A percentile compares a stretch with the other conserved stretches of the same genome.
Conservation (phyloP, 2,329 filamentous ascomycete species). For the Xylariaceae sp. region DNA sequence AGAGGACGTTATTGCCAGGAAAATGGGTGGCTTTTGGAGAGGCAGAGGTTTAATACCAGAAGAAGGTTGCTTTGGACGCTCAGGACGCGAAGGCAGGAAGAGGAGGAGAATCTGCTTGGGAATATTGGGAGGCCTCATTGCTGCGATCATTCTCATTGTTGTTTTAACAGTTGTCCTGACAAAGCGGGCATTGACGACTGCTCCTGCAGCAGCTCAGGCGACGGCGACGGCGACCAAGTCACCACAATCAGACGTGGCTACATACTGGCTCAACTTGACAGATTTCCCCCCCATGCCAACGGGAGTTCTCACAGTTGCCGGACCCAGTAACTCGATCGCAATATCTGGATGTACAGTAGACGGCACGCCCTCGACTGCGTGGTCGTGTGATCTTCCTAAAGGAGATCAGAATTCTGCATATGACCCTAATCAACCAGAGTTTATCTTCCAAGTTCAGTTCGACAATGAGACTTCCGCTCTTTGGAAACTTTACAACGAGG, state of each 20-base stretch:
- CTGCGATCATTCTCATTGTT: conserved; percentile 54
- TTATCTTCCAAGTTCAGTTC: conserved; percentile 75
- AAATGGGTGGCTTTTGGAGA: conserved; percentile 59
- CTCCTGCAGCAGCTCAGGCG: background rate
- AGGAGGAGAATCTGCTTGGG: conserved; percentile 57
- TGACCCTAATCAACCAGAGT: conserved; percentile 66
- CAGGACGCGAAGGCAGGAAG: conserved; percentile 60
- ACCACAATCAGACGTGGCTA: conserved; percentile 28
- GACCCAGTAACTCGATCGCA: conserved; percentile 62
- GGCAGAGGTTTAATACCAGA: conserved; percentile 60
- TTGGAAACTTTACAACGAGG: conserved; percentile 45
- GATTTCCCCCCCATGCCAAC: conserved; percentile 83
- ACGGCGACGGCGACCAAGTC: conserved; percentile 1
- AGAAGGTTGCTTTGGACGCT: conserved; percentile 61
- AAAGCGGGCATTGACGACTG: conserved; percentile 22
- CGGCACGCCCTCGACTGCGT: conserved; percentile 58
- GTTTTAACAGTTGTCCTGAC: conserved; percentile 57
- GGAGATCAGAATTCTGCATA: conserved; percentile 66
- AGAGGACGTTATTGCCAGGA: conserved; percentile 58
- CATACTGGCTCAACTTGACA: conserved; percentile 77
- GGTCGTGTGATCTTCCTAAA: conserved; percentile 83
- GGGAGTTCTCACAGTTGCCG: conserved; percentile 73
- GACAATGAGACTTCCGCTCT: conserved; percentile 54
- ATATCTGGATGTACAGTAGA: conserved; percentile 68
- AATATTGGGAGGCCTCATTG: conserved; percentile 47